Base-by-base conservation (phyloP, 2,329 filamentous ascomycete species). In the Colletotrichum neosansevieriae region DNA sequence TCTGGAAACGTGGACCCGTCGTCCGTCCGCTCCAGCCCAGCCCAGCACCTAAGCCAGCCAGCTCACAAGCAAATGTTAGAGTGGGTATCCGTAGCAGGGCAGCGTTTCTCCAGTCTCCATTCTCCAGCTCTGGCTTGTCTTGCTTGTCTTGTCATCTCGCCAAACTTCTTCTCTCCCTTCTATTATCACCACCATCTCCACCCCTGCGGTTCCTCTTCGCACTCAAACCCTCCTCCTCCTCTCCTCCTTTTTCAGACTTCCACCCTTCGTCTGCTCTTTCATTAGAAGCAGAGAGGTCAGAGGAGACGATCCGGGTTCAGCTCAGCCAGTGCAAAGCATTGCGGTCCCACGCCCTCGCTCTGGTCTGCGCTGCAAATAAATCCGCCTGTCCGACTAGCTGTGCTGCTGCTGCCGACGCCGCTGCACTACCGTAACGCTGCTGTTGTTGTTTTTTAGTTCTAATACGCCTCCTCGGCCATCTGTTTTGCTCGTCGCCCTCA, bases 211-310 rank as follows among this genome's bases (percentile, higher is more conserved):
- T 64, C 57, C 57, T 63, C 51, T 51, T 65, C 65, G 65, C 59
- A 65, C 65, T 57, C 68, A 69, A 63, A 36, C 59, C 53, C 59
- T 58, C 56, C 64, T 59, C 57, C 63, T 69, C 63, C 50, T 62
- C 63, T 67, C 63, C 58, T 58, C 58, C 67, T 57, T 63, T 9
- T 58, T 44, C n/a, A 69, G 66, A 44, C 54, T 66, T 54, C 47
- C 49, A 53, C 40, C 49, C 65, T 64, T 68, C 70, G 45, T 70
- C 70, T 71, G 70, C 70, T 67, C 70, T 71, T 71, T 71, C 67
- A 70, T 63, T 71, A 71, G 70, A 70, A 63, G 70, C 70, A 71
- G 70, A 67, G 62, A 70, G 61, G 53, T 63, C 51, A 24, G 67
- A 67, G 58, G 70, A 63, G 64, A 70, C 63, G 49, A 70, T 36